Evolutionary conservation across 2,329 filamentous ascomycete genomes (phyloP), one percentile per base, ranked within the genome.

Genomic region (Trichoderma guizhouense): DNA sequence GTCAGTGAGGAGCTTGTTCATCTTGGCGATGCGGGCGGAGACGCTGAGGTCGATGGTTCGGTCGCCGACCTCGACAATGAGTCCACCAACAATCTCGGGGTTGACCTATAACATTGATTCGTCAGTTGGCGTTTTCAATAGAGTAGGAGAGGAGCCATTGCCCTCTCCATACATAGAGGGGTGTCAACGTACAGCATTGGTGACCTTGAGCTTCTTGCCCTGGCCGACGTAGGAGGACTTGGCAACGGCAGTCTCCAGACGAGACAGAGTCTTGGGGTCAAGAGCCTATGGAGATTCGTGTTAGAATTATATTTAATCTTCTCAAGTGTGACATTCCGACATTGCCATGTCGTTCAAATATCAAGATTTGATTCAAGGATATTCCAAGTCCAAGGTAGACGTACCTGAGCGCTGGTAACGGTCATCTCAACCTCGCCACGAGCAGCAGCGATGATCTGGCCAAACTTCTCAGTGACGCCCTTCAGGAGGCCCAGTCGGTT

Each of bases 1-100:
- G 86, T 99, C 96, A 78, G 89, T 95, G 82, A 99, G 92, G 83
- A 97, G 91, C 92, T 98, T 99, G 93, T 99, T 99, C 90, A 99
- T 93, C 91, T 94, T 97, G 83, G 93, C 89, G 84, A 99, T 92
- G 89, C 95, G 97, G 83, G 93, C 88, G 64, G 95, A 95, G 80
- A 99, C 95, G 85, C 92, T 96, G 78, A 98, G 92, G 86, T 99
- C 96, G 82, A 99, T 97, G 83, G 95, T 98, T 82, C 95, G 93
- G 89, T 98, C 95, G 80, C 95, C 95, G 78, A 98, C 92, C 87
- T 98, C 95, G 81, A 99, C 95, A 76, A 99, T 85, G 77, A 99
- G 91, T 74, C 96, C 96, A 77, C 96, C 96, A 76, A 97, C 85
- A 81, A 99, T 95, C 72, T 98, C 95, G 74, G 95, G 89, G 90